These are phyloP conservation scores for Venturia aucupariae DNA, from an alignment of 2,329 filamentous ascomycete genomes.

Conservation along the genomic window DNA sequence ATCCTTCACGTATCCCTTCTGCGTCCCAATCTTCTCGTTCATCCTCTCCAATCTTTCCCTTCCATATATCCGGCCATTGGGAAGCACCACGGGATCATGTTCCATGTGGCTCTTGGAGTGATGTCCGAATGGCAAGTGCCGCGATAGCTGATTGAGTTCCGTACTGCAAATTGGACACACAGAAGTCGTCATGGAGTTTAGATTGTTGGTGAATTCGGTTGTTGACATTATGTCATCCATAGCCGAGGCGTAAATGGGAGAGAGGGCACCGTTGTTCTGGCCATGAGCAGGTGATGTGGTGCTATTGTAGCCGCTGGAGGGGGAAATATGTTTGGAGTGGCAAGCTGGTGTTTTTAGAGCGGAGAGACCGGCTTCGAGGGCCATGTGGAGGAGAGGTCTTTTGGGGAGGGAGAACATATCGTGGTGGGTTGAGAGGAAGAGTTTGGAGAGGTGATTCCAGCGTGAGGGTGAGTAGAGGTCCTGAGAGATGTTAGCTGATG, in stretches of 20 bases:
- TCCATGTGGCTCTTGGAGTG: constrained; percentile 93
- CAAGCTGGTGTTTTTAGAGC: constrained; percentile 94
- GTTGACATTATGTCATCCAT: constrained; percentile 7
- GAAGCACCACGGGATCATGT: constrained; percentile 73
- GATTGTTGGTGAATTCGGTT: not conserved
- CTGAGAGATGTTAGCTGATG: not conserved
- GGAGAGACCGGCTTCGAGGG: constrained; percentile 81
- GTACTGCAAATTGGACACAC: constrained; percentile 95
- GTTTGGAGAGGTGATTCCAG: constrained; percentile 65
- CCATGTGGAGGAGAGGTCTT: constrained; percentile 78
- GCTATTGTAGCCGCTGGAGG: constrained; percentile 30
- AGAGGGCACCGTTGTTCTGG: constrained; percentile 3
- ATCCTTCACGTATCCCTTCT: constrained; percentile 62
- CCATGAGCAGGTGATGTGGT: constrained; percentile 21
- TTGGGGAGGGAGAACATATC: constrained; percentile 72
- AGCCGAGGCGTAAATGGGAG: not conserved
- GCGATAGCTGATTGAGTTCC: constrained; percentile 84
- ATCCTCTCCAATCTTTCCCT: constrained; percentile 63
- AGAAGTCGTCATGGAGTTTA: constrained; percentile 16
- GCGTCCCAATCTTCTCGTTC: constrained; percentile 68
- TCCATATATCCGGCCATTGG: constrained; percentile 81
- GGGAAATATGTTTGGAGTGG: constrained; percentile 57
- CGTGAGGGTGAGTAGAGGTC: constrained; percentile 54
- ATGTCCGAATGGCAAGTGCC: constrained; percentile 84
- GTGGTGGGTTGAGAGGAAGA: constrained; percentile 83